phyloP scores from a whole-genome alignment of 1,284 basidiomycete species.

The Cryptococcus sp. region DNA sequence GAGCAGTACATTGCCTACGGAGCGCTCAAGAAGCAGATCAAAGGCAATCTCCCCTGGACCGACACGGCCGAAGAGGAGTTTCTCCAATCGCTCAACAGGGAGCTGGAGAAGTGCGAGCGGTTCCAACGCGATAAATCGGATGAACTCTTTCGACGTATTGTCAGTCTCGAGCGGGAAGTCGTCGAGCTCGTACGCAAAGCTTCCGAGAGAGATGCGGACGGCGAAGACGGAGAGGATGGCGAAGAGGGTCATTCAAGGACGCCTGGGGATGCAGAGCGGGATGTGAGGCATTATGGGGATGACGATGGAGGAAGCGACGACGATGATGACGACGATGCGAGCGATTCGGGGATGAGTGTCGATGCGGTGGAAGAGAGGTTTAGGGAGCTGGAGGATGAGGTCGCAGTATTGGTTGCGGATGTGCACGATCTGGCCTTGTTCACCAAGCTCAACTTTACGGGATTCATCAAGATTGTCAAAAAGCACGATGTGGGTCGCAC shows the following conservation, averaged over 20 bases:
- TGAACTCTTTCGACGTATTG: conserved; percentile 74
- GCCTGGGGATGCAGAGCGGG: conserved; percentile 31
- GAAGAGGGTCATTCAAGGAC: conserved; percentile 15
- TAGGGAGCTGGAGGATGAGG: conserved; percentile 84
- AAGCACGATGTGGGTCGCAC: conserved; percentile 63
- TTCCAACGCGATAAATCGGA: conserved; percentile 90
- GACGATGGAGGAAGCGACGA: conserved; percentile 59
- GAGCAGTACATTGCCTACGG: conserved; percentile 88
- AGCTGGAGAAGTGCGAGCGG: conserved; percentile 92
- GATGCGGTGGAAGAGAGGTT: conserved; percentile 85
- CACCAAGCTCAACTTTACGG: conserved; percentile 93
- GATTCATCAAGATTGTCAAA: conserved; percentile 99
- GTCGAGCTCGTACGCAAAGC: conserved; percentile 59
- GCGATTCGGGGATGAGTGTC: conserved; percentile 50
- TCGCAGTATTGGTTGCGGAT: conserved; percentile 92
- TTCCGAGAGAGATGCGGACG: conserved; percentile 32
- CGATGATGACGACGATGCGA: conserved; percentile 55
- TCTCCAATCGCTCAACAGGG: conserved; percentile 67
- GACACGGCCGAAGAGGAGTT: conserved; percentile 76
- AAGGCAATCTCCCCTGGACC: conserved; percentile 59
- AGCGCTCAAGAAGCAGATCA: conserved; percentile 80
- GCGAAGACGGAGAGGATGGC: conserved; percentile 53
- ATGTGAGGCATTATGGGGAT: conserved; percentile 50
- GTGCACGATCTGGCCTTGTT: conserved; percentile 96
- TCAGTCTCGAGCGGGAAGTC: conserved; percentile 72